Evolutionary conservation across 306 rosid genomes (phyloP).

Genomic region (Acacia melanoxylon): DNA sequence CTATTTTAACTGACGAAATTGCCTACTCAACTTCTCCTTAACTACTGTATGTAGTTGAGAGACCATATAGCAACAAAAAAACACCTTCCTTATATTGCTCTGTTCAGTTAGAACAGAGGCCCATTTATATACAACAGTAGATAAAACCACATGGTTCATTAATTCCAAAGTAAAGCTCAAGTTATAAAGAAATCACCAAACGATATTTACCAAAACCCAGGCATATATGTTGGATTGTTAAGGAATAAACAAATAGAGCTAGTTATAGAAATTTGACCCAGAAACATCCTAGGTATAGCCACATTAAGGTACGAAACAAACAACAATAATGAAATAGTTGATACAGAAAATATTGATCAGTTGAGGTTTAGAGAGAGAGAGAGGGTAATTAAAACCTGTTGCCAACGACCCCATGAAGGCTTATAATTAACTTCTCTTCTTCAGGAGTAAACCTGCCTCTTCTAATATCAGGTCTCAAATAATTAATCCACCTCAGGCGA

Average conservation of each 20-base stretch:
- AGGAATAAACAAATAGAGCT: background rate
- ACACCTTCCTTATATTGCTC: background rate
- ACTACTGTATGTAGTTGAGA: constrained; percentile 18
- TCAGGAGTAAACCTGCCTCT: constrained; percentile 95
- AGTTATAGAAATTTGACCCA: background rate
- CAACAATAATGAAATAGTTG: background rate
- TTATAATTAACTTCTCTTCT: constrained; percentile 92
- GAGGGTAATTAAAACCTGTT: constrained; percentile 54
- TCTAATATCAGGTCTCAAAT: constrained; percentile 96
- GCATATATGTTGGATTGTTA: background rate
- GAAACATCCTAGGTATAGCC: background rate
- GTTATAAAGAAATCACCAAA: background rate
- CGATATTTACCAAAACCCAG: background rate
- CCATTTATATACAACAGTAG: background rate
- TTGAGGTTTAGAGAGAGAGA: background rate
- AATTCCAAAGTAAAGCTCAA: background rate
- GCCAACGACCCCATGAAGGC: constrained; percentile 95
- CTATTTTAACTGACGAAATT: constrained; percentile 43
- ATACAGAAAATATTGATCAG: background rate
- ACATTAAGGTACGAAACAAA: background rate
- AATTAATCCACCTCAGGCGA: constrained; percentile 95
- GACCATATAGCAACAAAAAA: background rate
- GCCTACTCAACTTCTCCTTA: constrained; percentile 45
- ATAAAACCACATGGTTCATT: background rate
- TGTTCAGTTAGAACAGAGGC: background rate